phyloP scores from a whole-genome alignment of 208 protist genomes.

The Trichomonas tenax region DNA sequence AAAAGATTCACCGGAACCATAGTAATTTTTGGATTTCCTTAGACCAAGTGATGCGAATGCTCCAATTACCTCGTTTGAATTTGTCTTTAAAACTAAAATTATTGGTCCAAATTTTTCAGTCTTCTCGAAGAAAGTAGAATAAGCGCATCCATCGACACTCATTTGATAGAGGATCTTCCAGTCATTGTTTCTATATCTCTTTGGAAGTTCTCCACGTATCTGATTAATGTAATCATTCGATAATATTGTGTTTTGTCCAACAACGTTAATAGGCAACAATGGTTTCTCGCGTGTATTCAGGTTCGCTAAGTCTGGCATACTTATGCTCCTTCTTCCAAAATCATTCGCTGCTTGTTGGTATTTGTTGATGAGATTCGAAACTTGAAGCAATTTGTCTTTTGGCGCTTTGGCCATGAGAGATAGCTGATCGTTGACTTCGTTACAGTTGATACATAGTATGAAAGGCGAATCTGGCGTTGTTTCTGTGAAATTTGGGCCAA shows the following conservation, averaged over 20 bases:
- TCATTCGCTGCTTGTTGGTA: neutral
- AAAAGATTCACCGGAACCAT: neutral
- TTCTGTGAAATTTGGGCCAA: neutral
- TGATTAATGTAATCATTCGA: neutral
- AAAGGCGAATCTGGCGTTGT: neutral
- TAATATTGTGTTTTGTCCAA: neutral
- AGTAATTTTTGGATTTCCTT: neutral
- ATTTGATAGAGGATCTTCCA: neutral
- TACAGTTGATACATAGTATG: neutral
- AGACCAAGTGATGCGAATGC: neutral
- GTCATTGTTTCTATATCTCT: neutral
- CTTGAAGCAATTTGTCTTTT: neutral
- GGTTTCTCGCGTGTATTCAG: neutral
- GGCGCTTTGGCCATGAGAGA: neutral
- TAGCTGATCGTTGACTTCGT: neutral
- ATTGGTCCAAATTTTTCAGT: neutral
- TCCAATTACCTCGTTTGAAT: neutral
- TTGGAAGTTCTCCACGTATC: neutral
- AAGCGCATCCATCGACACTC: neutral
- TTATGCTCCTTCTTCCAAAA: neutral
- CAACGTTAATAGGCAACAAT: neutral
- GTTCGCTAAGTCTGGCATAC: neutral
- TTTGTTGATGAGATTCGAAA: neutral
- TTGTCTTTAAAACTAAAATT: neutral
- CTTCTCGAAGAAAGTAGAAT: neutral